Percentiles rank a stretch among this genome's conserved stretches.
Conservation (phyloP, 2,329 filamentous ascomycete species). For the Phyllosticta capitalensis region DNA sequence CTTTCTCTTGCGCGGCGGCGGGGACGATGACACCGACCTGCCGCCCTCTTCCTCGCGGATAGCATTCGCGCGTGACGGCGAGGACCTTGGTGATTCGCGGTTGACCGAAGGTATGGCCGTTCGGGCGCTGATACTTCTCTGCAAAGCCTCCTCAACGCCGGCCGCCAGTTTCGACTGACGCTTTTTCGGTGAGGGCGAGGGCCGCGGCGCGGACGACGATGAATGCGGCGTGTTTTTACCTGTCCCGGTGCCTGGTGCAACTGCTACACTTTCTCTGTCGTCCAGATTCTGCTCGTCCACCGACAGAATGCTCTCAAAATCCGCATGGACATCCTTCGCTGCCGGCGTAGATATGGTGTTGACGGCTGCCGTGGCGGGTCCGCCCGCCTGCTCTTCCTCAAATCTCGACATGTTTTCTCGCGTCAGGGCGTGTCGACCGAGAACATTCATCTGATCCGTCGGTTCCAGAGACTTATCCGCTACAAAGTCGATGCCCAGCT, state of each 20-base stretch:
- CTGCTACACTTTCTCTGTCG: not conserved
- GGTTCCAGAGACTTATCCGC: conserved; percentile 13
- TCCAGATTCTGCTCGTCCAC: not conserved
- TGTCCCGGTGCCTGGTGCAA: not conserved
- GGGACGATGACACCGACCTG: no score
- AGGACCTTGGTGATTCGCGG: not conserved
- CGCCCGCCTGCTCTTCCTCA: not conserved
- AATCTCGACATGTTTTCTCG: conserved; percentile 16
- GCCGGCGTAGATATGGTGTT: not conserved
- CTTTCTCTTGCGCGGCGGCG: no score
- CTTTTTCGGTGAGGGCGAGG: not conserved
- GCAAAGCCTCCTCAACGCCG: not conserved
- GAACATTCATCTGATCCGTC: conserved; percentile 14
- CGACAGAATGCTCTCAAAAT: not conserved
- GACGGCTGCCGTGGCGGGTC: not conserved
- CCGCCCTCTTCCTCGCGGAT: no score
- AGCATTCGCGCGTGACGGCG: not conserved
- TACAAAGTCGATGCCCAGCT: conserved; percentile 13
- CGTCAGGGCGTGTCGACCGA: conserved; percentile 26
- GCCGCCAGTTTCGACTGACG: not conserved
- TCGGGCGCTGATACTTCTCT: conserved; percentile 1
- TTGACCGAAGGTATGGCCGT: not conserved
- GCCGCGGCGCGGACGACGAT: not conserved
- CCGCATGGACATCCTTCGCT: not conserved
- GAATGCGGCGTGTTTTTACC: not conserved